Percentiles rank a stretch among this genome's conserved stretches.
phyloP scores from a whole-genome alignment of 2,329 filamentous ascomycete species.

The Pseudopithomyces maydicus region DNA sequence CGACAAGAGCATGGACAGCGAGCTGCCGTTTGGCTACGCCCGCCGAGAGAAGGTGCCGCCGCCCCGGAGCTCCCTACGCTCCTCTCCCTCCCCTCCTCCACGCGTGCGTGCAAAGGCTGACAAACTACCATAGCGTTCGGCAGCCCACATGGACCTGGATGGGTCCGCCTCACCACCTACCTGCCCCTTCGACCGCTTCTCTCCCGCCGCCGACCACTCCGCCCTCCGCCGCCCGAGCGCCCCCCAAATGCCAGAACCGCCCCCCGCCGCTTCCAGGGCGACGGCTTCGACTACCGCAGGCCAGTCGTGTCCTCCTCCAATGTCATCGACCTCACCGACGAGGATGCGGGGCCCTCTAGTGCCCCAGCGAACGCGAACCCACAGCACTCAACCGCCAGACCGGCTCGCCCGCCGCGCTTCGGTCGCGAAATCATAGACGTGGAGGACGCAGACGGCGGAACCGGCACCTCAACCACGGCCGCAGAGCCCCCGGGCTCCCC shows the following conservation, averaged over 20 bases:
- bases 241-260: constrained; percentile 35
- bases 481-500: constrained; percentile 36
- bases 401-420: constrained; percentile 47
- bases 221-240: constrained; percentile 26
- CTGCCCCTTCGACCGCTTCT: constrained; percentile 21
- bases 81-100: too few relatives aligned
- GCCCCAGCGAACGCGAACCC: too few relatives aligned
- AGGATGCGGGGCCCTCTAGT: constrained; percentile 26
- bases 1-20: constrained; percentile 35
- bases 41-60: constrained; percentile 42
- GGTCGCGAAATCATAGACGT: constrained; percentile 51
- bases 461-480: too few relatives aligned
- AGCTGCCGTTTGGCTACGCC: constrained; percentile 36
- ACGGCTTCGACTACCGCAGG: constrained; percentile 61
- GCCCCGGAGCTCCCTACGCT: constrained; percentile 9
- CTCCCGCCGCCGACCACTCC: constrained; percentile 16
- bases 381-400: constrained; percentile 15
- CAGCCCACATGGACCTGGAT: constrained; percentile 39
- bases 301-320: constrained; percentile 49
- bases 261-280: constrained; percentile 51
- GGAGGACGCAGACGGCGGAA: constrained; percentile 40
- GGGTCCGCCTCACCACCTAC: constrained; percentile 32
- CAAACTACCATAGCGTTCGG: constrained; percentile 34
- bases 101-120: constrained; percentile 16
- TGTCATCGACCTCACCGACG: constrained; percentile 40